Evolutionary conservation across 1,284 basidiomycete species (phyloP).

Genomic region (Amylostereum chailletii): DNA sequence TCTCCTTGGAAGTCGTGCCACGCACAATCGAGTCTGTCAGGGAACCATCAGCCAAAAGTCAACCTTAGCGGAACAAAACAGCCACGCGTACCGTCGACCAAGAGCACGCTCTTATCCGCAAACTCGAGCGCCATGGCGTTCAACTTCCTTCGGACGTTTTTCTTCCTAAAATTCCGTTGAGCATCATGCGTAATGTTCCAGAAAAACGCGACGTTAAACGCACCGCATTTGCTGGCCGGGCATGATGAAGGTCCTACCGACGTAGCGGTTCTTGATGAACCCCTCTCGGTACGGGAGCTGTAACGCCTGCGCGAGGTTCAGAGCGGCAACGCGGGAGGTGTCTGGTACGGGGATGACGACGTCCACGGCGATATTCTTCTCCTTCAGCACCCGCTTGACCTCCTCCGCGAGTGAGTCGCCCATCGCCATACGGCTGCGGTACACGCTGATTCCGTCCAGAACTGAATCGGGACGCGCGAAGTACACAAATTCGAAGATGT

Average conservation of each 20-base stretch:
- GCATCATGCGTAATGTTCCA: neutral
- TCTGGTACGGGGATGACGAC: slow-evolving; percentile 99
- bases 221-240: slow-evolving; percentile 91
- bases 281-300: slow-evolving; percentile 94
- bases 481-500: slow-evolving; percentile 99
- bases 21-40: slow-evolving; percentile 90
- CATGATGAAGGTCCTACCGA: slow-evolving; percentile 99
- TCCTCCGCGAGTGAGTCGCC: slow-evolving; percentile 91
- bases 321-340: slow-evolving; percentile 91
- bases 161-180: slow-evolving; percentile 44
- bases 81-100: slow-evolving; percentile 77
- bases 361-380: slow-evolving; percentile 70
- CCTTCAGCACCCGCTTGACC: slow-evolving; percentile 67
- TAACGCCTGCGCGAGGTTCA: slow-evolving; percentile 91
- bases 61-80: neutral
- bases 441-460: slow-evolving; percentile 95
- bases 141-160: slow-evolving; percentile 93
- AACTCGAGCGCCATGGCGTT: slow-evolving; percentile 99
- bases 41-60: neutral
- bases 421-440: slow-evolving; percentile 98
- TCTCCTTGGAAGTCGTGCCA: slow-evolving; percentile 98
- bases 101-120: slow-evolving; percentile 82
- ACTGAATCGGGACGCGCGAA: slow-evolving; percentile 98
- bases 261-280: slow-evolving; percentile 98
- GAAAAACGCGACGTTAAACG: slow-evolving; percentile 10